Conservation (phyloP, 345 rosid species). For the Populus pruinosa region DNA sequence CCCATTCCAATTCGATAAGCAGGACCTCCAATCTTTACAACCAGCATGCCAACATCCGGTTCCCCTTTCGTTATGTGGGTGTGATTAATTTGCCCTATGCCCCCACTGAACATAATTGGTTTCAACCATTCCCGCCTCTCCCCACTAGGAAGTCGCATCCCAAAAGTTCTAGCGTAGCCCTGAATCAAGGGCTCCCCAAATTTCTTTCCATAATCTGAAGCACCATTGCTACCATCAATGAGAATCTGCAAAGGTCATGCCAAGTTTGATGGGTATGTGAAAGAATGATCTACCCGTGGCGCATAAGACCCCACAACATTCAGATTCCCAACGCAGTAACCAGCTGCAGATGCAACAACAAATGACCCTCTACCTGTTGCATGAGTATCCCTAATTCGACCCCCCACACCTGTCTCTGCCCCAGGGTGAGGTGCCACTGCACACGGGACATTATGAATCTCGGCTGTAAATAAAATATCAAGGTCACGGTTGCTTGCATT, state of each 20-base stretch:
- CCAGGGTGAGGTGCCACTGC: conserved; percentile 99
- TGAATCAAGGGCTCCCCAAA: conserved; percentile 95
- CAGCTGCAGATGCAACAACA: conserved; percentile 81
- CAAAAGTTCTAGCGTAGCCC: conserved; percentile 85
- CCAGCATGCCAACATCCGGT: conserved; percentile 87
- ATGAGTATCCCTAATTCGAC: conserved; percentile 93
- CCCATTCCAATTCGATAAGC: conserved; percentile 98
- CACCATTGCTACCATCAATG: conserved; percentile 89
- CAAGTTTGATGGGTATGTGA: conserved; percentile 68
- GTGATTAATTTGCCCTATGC: conserved; percentile 95
- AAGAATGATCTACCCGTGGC: conserved; percentile 86
- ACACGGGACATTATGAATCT: conserved; percentile 96
- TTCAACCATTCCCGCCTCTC: conserved; percentile 96
- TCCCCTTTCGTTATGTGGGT: conserved; percentile 74
- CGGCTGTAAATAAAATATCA: conserved; percentile 88
- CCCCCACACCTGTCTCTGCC: conserved; percentile 97
- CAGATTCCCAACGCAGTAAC: conserved; percentile 88
- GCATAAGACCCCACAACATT: conserved; percentile 73
- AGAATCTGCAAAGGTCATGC: conserved; percentile 91
- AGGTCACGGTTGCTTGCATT: conserved; percentile 45
- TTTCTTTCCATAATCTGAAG: conserved; percentile 93
- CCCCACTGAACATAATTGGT: conserved; percentile 95
- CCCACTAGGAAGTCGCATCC: conserved; percentile 90
- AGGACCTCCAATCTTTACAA: conserved; percentile 96
- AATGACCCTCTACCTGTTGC: conserved; percentile 97